phyloP scores from a whole-genome alignment of 2,329 filamentous ascomycete species.

The Drechslera avenae region DNA sequence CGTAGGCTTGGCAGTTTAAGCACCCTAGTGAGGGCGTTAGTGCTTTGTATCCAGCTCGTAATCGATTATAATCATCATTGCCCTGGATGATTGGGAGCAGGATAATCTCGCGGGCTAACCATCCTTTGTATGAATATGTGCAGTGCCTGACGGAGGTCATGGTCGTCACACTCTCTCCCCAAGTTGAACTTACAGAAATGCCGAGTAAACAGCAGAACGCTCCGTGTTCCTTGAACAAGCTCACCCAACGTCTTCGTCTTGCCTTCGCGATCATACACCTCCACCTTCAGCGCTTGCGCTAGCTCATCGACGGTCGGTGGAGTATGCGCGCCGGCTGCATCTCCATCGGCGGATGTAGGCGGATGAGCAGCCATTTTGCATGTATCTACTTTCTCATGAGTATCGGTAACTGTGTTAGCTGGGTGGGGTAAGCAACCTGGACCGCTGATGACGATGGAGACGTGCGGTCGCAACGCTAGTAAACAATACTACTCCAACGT shows the following conservation, averaged over 20 bases:
- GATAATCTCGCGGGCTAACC: too few relatives aligned
- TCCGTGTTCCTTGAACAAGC: conserved; percentile 21
- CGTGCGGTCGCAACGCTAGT: too few relatives aligned
- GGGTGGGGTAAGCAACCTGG: too few relatives aligned
- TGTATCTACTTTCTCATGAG: background rate
- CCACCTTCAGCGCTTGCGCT: conserved; percentile 16
- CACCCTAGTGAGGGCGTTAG: conserved; percentile 22
- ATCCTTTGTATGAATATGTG: too few relatives aligned
- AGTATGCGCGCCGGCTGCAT: background rate
- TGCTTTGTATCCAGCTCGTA: background rate
- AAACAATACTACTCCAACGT: too few relatives aligned
- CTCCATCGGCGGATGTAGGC: background rate
- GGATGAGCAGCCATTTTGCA: background rate
- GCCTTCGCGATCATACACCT: conserved; percentile 27
- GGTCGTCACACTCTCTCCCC: too few relatives aligned
- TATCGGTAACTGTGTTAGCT: background rate
- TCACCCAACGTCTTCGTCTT: conserved; percentile 18
- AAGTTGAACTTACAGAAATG: conserved; percentile 27
- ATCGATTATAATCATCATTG: too few relatives aligned
- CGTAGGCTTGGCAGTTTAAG: conserved; percentile 33
- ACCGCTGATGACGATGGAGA: too few relatives aligned
- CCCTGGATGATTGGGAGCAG: too few relatives aligned
- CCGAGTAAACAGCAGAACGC: conserved; percentile 25
- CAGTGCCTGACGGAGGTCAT: too few relatives aligned
- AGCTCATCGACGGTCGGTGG: conserved; percentile 17